Conservation (phyloP, 352 stramenopile species). For the Pythium apleroticum region DNA sequence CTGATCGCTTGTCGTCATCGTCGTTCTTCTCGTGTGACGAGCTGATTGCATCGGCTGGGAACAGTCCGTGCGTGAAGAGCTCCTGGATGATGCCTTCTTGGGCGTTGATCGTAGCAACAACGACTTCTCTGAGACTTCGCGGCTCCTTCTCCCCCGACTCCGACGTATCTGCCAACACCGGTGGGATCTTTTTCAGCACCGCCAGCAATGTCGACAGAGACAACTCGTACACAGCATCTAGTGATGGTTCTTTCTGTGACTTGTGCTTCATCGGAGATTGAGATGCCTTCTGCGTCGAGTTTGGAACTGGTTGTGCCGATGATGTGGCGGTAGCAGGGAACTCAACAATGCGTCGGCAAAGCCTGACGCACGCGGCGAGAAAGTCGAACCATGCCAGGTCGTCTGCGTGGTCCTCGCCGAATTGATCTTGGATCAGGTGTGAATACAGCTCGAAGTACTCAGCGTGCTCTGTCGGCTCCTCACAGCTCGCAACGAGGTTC, state of each 20-base stretch:
- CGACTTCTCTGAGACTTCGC: conserved; percentile 23
- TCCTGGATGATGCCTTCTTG: conserved; percentile 30
- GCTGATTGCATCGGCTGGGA: conserved; percentile 23
- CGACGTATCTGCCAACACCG: conserved; percentile 42
- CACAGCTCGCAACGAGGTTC: conserved; percentile 19
- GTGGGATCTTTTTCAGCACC: conserved; percentile 26
- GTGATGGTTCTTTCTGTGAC: neutral
- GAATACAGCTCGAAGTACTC: conserved; percentile 28
- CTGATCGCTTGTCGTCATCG: conserved; percentile 31
- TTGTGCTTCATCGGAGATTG: conserved; percentile 1
- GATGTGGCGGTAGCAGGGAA: conserved; percentile 6
- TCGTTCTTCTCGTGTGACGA: conserved; percentile 18
- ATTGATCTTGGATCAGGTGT: conserved; percentile 10
- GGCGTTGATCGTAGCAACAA: conserved; percentile 22
- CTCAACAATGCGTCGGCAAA: conserved; percentile 22
- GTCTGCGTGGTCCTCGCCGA: neutral
- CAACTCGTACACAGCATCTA: conserved; percentile 23
- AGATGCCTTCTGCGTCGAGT: neutral
- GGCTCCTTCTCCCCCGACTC: conserved; percentile 44
- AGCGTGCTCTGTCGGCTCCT: conserved; percentile 6
- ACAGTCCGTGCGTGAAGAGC: conserved; percentile 28
- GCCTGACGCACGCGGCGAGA: conserved; percentile 14
- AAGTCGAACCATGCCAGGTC: conserved; percentile 27
- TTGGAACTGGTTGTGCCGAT: neutral
- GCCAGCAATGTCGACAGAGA: conserved; percentile 25